Percentiles rank a stretch among this genome's conserved stretches.
These are phyloP conservation scores for Pterocarpus macrocarpus DNA, from an alignment of 306 rosid genomes.

Conservation along the genomic window DNA sequence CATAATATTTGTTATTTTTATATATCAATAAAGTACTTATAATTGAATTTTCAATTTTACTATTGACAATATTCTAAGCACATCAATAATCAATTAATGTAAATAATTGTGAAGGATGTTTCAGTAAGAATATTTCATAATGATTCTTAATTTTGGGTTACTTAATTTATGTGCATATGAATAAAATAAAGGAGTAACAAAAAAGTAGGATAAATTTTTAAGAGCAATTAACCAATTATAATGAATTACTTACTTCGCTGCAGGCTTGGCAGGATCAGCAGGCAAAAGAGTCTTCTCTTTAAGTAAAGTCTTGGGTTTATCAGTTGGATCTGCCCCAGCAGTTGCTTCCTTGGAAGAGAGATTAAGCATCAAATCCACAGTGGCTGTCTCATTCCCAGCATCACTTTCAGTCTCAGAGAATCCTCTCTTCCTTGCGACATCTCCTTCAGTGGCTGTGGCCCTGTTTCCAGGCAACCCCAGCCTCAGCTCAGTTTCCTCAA, in stretches of 20 bases:
- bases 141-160: too few species aligned
- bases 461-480: constrained; percentile 73
- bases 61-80: too few species aligned
- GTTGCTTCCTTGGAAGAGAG: constrained; percentile 54
- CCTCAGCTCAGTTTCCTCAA: constrained; percentile 83
- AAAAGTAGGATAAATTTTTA: too few species aligned
- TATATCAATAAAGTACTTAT: too few species aligned
- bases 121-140: too few species aligned
- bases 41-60: too few species aligned
- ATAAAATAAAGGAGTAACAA: too few species aligned
- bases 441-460: constrained; percentile 19
- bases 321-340: constrained; percentile 40
- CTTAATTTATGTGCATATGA: too few species aligned
- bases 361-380: constrained; percentile 67
- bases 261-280: constrained; percentile 81
- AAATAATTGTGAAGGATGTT: too few species aligned
- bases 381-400: neutral
- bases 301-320: constrained; percentile 47
- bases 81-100: too few species aligned
- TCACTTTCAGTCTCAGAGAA: constrained; percentile 47
- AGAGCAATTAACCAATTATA: too few species aligned
- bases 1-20: too few species aligned
- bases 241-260: constrained; percentile 68
- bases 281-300: constrained; percentile 61
- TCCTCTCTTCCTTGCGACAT: constrained; percentile 67